These are phyloP conservation scores for Bassia scoparia DNA, from an alignment of 148 eudicot species.

Conservation along the genomic window DNA sequence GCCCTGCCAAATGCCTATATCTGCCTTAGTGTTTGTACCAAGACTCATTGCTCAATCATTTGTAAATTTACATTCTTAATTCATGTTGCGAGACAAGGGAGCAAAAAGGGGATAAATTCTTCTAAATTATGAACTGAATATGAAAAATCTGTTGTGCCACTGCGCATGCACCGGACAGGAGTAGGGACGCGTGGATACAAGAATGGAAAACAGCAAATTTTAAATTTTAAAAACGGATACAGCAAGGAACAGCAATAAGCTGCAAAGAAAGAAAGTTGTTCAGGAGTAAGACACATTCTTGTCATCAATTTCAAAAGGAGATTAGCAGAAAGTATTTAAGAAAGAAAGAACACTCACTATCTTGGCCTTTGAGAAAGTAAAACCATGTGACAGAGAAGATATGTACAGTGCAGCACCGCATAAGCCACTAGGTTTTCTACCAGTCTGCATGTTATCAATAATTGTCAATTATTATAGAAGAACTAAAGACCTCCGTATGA, in stretches of 20 bases:
- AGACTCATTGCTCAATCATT: too few species aligned
- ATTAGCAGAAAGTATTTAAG: background rate
- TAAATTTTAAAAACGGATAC: too few species aligned
- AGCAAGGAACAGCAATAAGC: background rate
- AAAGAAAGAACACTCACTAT: slow-evolving; percentile 46
- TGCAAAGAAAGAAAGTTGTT: background rate
- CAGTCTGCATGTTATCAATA: slow-evolving; percentile 54
- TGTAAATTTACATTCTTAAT: too few species aligned
- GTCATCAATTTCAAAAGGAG: background rate
- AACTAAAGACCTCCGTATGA: background rate
- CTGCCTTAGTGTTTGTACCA: too few species aligned
- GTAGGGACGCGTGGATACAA: too few species aligned
- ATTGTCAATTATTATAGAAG: slow-evolving; percentile 2
- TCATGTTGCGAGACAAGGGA: too few species aligned
- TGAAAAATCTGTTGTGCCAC: too few species aligned
- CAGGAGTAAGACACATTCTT: background rate
- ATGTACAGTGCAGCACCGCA: slow-evolving; percentile 90
- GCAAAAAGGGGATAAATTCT: too few species aligned
- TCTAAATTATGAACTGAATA: too few species aligned
- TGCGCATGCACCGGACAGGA: too few species aligned
- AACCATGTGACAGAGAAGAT: slow-evolving; percentile 76
- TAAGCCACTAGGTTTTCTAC: slow-evolving; percentile 91
- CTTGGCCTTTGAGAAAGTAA: slow-evolving; percentile 59
- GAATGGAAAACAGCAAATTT: too few species aligned
- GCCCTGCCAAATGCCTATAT: too few species aligned